phyloP scores from a whole-genome alignment of 306 rosid genomes.

The Sicyos baderoa region DNA sequence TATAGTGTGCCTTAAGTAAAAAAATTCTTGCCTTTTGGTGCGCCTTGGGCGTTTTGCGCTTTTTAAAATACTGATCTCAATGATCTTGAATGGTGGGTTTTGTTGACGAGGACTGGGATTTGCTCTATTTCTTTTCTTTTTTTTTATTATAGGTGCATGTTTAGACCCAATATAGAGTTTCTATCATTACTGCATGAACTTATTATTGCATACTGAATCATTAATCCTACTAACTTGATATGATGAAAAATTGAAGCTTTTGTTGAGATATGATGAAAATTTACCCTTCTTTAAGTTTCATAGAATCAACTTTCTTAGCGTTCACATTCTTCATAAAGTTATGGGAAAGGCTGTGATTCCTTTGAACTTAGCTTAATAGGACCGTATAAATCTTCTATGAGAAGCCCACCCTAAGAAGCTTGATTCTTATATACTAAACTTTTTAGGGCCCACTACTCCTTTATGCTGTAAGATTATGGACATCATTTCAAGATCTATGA shows the following conservation, averaged over 20 bases:
- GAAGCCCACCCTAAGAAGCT: constrained; percentile 1
- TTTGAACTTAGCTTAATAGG: neutral
- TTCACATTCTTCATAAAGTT: neutral
- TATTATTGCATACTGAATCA: constrained; percentile 14
- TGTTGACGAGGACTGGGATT: constrained; percentile 28
- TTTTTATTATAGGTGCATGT: constrained; percentile 7
- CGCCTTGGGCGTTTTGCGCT: no score
- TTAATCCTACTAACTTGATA: constrained; percentile 9
- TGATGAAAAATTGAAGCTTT: neutral
- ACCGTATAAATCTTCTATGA: neutral
- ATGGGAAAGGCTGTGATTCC: neutral
- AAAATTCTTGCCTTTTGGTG: no score
- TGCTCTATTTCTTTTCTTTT: constrained; percentile 12
- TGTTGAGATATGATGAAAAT: neutral
- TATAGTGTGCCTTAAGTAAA: no score
- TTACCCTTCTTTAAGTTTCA: neutral
- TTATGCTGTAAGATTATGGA: neutral
- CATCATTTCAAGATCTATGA: constrained; percentile 1
- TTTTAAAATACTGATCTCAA: no score
- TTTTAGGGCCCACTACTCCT: neutral
- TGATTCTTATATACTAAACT: constrained; percentile 4
- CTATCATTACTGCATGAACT: constrained; percentile 15
- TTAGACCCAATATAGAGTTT: neutral
- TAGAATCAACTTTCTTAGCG: neutral
- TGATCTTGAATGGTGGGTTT: constrained; percentile 39